Evolutionary conservation across 352 stramenopile species (phyloP), one percentile per base, ranked within the genome.

Genomic region (Phytophthora constricta): DNA sequence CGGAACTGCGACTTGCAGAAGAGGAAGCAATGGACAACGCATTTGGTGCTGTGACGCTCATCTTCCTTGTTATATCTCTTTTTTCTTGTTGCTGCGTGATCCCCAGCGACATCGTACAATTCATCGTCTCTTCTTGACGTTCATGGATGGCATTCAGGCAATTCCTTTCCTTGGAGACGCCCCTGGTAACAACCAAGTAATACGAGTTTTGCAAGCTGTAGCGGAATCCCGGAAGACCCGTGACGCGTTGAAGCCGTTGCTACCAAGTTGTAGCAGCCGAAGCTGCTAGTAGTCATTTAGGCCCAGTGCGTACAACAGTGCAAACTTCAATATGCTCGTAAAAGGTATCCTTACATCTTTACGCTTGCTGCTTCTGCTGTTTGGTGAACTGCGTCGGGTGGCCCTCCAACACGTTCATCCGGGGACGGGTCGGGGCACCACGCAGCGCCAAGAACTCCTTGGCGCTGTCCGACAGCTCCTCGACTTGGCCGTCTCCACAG

Each of bases 61-160:
- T 90, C 17, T 84, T 84, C 52, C 79, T 45, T 90, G 80, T 73
- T 79, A 85, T 39, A 88, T 89, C 56, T 50, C 80, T 26, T 85
- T 90, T 50, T 92, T 87, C 64, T 92, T 91, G 65, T 52, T 92
- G 17, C 52, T 89, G 71, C 1, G 89, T 91, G 79, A 79, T 91
- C 41, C 56, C 70, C 31, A 86, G 69, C 53, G 83, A 91, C 49
- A 78, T 91, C 11, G 67, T 78, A 19, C 77, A 77, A 2, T 91
- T 91, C 52, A n/a, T n/a, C n/a, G n/a, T n/a, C n/a, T n/a, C n/a
- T n/a, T n/a, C n/a, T n/a, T n/a, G n/a, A n/a, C n/a, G n/a, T n/a
- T n/a, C n/a, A n/a, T n/a, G n/a, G n/a, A n/a, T n/a, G n/a, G n/a
- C n/a, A n/a, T n/a, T n/a, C n/a, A n/a, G n/a, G n/a, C n/a, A n/a